Base-by-base conservation (phyloP, 2,329 filamentous ascomycete genomes). In the Talaromyces funiculosus region DNA sequence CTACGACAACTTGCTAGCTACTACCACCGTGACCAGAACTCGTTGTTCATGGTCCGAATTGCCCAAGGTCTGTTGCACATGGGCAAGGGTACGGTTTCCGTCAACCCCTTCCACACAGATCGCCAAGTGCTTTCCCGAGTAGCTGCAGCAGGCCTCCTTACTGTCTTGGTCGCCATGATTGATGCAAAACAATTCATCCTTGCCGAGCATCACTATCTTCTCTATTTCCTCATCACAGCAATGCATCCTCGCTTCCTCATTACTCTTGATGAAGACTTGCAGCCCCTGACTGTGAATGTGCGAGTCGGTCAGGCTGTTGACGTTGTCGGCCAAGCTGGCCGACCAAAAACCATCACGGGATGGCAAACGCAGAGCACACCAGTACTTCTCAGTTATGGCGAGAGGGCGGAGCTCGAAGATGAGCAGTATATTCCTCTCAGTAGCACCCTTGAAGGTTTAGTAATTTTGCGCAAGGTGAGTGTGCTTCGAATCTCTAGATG, bases 341-440 rank as follows among this genome's bases (percentile, higher is more conserved):
- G 93, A 64, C 94, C 94, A 67, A 97, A 99, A 87, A 99, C 94
- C 2, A 99, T 99, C 70, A 99, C 94, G 9, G 94, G 94, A 57
- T 99, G 94, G 94, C 94, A 99, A 78, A 99, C 94, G 66, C 94
- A 99, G 81, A 97, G 90, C 80, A 99, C 94, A n/a, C 94, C 94
- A 0, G 94, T 99, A 51, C 81, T 99, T 62, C 80, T 99, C 68
- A 88, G 90, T n/a, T 89, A 96, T 71, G 94, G 95, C 31, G 94
- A 99, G 81, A 84, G 95, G 69, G 94, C 94, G 9, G 94, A 99
- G 81, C 81, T 99, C 55, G 94, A 99, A 76, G 94, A 99, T 70
- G 94, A 99, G 79, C 88, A 99, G 79, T 99, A 97, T 75, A 88
- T 97, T 65, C 90, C 89, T 76, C 79, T 99, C 71, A 95, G 88